Percentiles rank a stretch among this genome's conserved stretches.
Evolutionary conservation across 768 basidiomycete species (phyloP).

Genomic region (Phanerodontia chrysosporium): DNA sequence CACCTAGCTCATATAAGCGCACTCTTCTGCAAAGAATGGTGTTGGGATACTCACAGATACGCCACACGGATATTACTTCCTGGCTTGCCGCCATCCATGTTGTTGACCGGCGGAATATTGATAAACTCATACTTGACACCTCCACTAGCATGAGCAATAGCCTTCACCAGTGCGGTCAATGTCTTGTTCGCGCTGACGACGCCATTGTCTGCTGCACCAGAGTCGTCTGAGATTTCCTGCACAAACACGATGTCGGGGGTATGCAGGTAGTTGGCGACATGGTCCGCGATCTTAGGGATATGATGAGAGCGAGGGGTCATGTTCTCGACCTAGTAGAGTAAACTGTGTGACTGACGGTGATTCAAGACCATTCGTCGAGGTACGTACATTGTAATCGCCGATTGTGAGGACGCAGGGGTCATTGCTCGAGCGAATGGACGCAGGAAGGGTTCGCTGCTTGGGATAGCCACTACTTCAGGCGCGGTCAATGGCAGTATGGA

Average conservation of each 20-base stretch:
- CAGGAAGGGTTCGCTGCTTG: slow-evolving; percentile 33
- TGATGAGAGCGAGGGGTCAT: slow-evolving; percentile 46
- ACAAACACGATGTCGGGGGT: slow-evolving; percentile 58
- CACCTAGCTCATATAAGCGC: slow-evolving; percentile 25
- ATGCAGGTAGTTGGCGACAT: slow-evolving; percentile 45
- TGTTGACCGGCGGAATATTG: slow-evolving; percentile 48
- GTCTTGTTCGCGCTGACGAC: slow-evolving; percentile 51
- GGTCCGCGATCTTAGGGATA: slow-evolving; percentile 44
- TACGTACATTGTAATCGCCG: slow-evolving; percentile 56
- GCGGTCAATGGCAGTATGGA: slow-evolving; percentile 56
- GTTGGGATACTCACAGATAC: slow-evolving; percentile 38
- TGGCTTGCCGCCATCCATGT: slow-evolving; percentile 54
- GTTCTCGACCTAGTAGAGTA: slow-evolving; percentile 45
- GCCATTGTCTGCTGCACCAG: slow-evolving; percentile 49
- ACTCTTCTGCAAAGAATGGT: neutral
- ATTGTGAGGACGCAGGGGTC: slow-evolving; percentile 45
- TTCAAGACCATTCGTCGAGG: neutral
- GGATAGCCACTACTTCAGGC: slow-evolving; percentile 39
- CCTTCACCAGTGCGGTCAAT: slow-evolving; percentile 41
- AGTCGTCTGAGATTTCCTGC: slow-evolving; percentile 63
- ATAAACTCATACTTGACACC: slow-evolving; percentile 45
- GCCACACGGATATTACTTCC: slow-evolving; percentile 63
- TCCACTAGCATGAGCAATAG: slow-evolving; percentile 39
- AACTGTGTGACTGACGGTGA: neutral
- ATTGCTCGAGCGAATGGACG: slow-evolving; percentile 31